These are phyloP conservation scores for Echria macrotheca DNA, from an alignment of 495 filamentous ascomycete species.

Conservation along the genomic window DNA sequence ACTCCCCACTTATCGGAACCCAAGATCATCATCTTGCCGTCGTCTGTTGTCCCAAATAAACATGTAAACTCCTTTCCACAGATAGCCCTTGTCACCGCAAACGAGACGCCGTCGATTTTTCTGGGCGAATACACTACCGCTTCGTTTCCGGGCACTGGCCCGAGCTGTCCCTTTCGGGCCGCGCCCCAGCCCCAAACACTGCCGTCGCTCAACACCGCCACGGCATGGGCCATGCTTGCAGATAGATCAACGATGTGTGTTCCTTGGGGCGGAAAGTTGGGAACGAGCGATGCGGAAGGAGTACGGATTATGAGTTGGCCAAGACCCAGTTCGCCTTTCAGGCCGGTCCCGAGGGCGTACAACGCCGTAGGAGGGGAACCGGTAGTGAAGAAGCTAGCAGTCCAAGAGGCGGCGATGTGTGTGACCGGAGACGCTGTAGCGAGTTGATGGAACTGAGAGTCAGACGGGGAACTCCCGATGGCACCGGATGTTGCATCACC, in stretches of 20 bases:
- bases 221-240: conserved; percentile 71
- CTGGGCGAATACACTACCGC: conserved; percentile 52
- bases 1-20: conserved; percentile 69
- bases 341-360: conserved; percentile 58
- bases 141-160: conserved; percentile 29
- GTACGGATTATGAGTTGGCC: conserved; percentile 37
- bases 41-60: conserved; percentile 48
- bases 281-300: conserved; percentile 31
- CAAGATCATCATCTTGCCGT: conserved; percentile 54
- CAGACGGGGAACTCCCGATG: conserved; percentile 34
- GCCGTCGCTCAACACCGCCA: conserved; percentile 67
- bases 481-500: conserved; percentile 56
- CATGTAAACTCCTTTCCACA: conserved; percentile 83
- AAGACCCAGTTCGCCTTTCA: conserved; percentile 67
- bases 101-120: conserved; percentile 51
- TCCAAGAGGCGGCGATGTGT: conserved; percentile 68
- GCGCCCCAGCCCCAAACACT: conserved; percentile 85
- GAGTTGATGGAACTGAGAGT: conserved; percentile 7
- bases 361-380: conserved; percentile 42
- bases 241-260: conserved; percentile 52
- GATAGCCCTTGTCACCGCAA: conserved; percentile 52
- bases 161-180: conserved; percentile 78
- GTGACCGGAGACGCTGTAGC: conserved; percentile 16
- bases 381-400: conserved; percentile 55
- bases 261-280: conserved; percentile 55